Evolutionary conservation across 2,329 filamentous ascomycete genomes (phyloP), one percentile per base, ranked within the genome.

Genomic region (Penicillium polonicum): DNA sequence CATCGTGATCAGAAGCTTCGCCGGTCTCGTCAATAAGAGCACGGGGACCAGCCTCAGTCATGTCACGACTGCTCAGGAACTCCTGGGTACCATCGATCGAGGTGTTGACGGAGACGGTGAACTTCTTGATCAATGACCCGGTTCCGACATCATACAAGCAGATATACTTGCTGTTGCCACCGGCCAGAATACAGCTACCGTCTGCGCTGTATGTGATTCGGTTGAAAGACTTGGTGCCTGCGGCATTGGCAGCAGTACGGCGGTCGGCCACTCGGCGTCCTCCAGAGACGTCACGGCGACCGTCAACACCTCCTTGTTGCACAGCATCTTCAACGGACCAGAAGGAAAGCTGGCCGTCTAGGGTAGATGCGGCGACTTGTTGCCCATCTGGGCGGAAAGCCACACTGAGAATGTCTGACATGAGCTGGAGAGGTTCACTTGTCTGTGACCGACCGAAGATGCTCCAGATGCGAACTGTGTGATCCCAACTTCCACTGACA

Each of bases 161-260:
- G 52, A 99, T 97, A 74, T 96, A 97, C 78, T 99, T 99, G 86
- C 92, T 97, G 80, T 94, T 96, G 33, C 94, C 94, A 48, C 86
- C 92, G 0, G 93, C 94, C 41, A 99, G 80, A 12, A 99, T 81
- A 68, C 94, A 97, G 61, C 86, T 90, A 13, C 94, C 94, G 71
- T 99, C 94, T 1, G 91, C 89, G 72, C 92, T 96, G 78, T 97
- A 99, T 53, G 85, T 86, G 64, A 99, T 90, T 7, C 89, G 89
- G 68, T 85, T 88, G 78, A 96, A 99, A 64, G 86, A 89, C 74
- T 99, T 99, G 42, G 91, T 96, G 38, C 91, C 91, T 1, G 91
- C 85, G 3, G 89, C 88, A 68, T 96, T 97, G 45, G 94, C 94
- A 3, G 94, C 94, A 3, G 92, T 96, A 59, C 92, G 83, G 48